Evolutionary conservation across 768 basidiomycete species (phyloP).

Genomic region (Xerocomellus amylosporus): DNA sequence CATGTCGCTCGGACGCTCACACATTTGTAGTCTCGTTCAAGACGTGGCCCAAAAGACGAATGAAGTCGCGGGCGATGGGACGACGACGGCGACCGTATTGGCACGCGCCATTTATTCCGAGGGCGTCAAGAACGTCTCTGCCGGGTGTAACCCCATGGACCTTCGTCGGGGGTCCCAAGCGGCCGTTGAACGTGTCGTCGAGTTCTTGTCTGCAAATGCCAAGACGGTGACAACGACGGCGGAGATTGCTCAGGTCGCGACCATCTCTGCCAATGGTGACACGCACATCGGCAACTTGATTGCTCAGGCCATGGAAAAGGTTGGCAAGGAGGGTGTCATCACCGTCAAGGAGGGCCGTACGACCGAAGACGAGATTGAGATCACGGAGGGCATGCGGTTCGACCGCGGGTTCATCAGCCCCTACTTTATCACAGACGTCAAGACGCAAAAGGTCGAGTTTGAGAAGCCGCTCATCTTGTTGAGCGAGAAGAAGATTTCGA

Average conservation of each 20-base stretch:
- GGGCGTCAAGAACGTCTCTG: slow-evolving; percentile 98
- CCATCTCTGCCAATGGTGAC: slow-evolving; percentile 83
- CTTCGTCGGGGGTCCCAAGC: slow-evolving; percentile 97
- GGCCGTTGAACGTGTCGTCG: slow-evolving; percentile 92
- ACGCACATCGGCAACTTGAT: slow-evolving; percentile 90
- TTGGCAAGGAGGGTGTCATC: slow-evolving; percentile 99
- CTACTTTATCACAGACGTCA: slow-evolving; percentile 98
- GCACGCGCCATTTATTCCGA: slow-evolving; percentile 97
- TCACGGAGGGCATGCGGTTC: slow-evolving; percentile 99
- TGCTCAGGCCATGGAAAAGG: slow-evolving; percentile 99
- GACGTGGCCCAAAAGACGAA: slow-evolving; percentile 97
- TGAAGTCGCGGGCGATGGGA: slow-evolving; percentile 96
- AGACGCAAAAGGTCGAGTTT: slow-evolving; percentile 92
- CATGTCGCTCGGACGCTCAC: slow-evolving; percentile 6
- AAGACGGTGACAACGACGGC: slow-evolving; percentile 95
- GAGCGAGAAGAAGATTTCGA: slow-evolving; percentile 96
- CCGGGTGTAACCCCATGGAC: slow-evolving; percentile 99
- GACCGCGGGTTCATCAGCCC: slow-evolving; percentile 98
- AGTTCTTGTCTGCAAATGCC: slow-evolving; percentile 83
- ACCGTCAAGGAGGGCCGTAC: slow-evolving; percentile 99
- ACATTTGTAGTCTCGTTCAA: slow-evolving; percentile 69
- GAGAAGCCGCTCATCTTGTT: slow-evolving; percentile 95
- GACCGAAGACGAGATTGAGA: slow-evolving; percentile 98
- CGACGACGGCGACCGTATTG: slow-evolving; percentile 95
- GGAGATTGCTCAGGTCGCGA: slow-evolving; percentile 99